Evolutionary conservation across 331 rosid species (phyloP).

Genomic region (Pyrus hybrid): DNA sequence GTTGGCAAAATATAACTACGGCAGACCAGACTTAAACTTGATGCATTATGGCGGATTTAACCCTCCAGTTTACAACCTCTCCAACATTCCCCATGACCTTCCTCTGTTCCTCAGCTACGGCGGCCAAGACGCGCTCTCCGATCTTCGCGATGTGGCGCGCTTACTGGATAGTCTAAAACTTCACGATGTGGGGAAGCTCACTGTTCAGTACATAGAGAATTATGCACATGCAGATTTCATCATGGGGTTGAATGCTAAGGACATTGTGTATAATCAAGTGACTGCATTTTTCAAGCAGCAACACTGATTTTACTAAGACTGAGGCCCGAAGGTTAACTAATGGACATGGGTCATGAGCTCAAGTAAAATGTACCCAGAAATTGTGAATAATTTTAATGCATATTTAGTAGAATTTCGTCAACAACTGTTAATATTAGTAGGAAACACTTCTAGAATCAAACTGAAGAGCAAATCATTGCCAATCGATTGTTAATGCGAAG

Average conservation of each 20-base stretch:
- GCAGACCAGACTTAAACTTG: slow-evolving; percentile 29
- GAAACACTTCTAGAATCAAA: no score
- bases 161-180: slow-evolving; percentile 52
- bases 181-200: slow-evolving; percentile 56
- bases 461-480: no score
- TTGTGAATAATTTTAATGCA: no score
- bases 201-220: slow-evolving; percentile 45
- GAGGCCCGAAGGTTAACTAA: no score
- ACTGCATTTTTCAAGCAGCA: slow-evolving; percentile 53
- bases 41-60: slow-evolving; percentile 50
- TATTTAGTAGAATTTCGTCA: no score
- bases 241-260: slow-evolving; percentile 72
- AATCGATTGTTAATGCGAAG: no score
- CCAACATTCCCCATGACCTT: slow-evolving; percentile 62
- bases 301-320: neutral
- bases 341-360: no score
- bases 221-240: slow-evolving; percentile 75
- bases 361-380: no score
- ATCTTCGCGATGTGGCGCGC: slow-evolving; percentile 41
- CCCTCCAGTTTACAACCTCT: slow-evolving; percentile 74
- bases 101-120: slow-evolving; percentile 87
- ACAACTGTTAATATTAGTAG: no score
- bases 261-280: slow-evolving; percentile 45
- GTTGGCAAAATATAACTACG: slow-evolving; percentile 58
- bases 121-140: slow-evolving; percentile 70